phyloP scores from a whole-genome alignment of 306 rosid genomes.

The Begonia fuchsioides region DNA sequence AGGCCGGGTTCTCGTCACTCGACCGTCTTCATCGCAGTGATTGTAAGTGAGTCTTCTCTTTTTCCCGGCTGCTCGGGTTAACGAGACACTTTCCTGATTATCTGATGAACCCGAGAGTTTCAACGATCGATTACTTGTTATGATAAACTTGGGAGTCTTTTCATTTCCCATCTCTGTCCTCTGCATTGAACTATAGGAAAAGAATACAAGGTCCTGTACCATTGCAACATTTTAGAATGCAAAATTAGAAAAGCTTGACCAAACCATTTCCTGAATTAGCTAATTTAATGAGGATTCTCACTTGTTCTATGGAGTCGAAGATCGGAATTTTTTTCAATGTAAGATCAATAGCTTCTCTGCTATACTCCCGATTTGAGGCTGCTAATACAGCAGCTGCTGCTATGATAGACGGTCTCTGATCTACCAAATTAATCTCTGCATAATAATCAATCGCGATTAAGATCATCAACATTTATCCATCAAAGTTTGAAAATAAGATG shows the following conservation, averaged over 20 bases:
- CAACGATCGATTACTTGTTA: conserved; percentile 15
- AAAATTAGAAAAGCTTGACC: conserved; percentile 1
- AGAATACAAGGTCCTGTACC: conserved; percentile 54
- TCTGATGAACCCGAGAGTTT: conserved; percentile 12
- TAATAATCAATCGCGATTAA: too few relatives aligned
- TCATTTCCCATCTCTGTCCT: conserved; percentile 24
- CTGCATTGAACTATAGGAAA: conserved; percentile 54
- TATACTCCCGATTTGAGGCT: conserved; percentile 35
- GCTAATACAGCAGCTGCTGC: conserved; percentile 76
- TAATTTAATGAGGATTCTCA: conserved; percentile 15
- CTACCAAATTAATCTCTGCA: conserved; percentile 50
- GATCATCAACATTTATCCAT: too few relatives aligned
- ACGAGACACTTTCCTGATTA: conserved; percentile 32
- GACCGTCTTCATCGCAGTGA: conserved; percentile 27
- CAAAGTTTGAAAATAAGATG: background rate
- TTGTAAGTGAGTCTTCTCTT: conserved; percentile 68
- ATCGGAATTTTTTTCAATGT: conserved; percentile 30
- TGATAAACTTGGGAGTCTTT: conserved; percentile 35
- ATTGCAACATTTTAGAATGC: conserved; percentile 8
- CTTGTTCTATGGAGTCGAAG: conserved; percentile 50
- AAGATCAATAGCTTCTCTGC: conserved; percentile 34
- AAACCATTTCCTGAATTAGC: background rate
- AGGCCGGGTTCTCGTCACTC: conserved; percentile 27
- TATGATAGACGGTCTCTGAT: conserved; percentile 50
- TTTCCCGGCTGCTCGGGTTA: conserved; percentile 23